A percentile compares a stretch with the other conserved stretches of the same genome.
Conservation (phyloP, 805 yeast genomes). For the Kuraishia floccosa region DNA sequence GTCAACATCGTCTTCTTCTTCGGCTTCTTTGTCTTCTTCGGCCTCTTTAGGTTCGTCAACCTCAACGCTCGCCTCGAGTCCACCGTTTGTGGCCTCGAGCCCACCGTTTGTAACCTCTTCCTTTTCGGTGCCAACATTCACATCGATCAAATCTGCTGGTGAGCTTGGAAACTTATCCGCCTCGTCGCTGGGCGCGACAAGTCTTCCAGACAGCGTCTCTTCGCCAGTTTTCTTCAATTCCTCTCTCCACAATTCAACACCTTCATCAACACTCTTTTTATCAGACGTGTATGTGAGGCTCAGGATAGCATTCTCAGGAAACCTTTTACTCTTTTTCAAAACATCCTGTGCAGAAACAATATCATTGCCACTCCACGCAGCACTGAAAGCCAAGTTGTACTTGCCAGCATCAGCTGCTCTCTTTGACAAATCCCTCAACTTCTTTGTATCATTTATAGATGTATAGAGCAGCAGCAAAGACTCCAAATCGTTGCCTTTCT, state of each 20-base stretch:
- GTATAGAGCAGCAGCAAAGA: conserved; percentile 76
- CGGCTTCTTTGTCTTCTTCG: conserved; percentile 4
- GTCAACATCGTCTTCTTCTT: conserved; percentile 9
- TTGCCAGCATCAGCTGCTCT: conserved; percentile 65
- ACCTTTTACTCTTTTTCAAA: conserved; percentile 55
- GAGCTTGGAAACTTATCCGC: conserved; percentile 20
- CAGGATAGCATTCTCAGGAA: conserved; percentile 78
- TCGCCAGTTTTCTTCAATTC: conserved; percentile 40
- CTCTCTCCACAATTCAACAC: conserved; percentile 60
- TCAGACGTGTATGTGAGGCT: conserved; percentile 58
- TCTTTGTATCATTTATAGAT: conserved; percentile 59
- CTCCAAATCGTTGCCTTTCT: conserved; percentile 70
- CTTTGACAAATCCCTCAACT: conserved; percentile 51
- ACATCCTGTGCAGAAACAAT: conserved; percentile 50
- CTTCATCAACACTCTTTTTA: conserved; percentile 24
- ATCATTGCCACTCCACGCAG: conserved; percentile 82
- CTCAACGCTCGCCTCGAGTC: conserved; percentile 10
- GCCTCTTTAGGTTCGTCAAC: conserved; percentile 8
- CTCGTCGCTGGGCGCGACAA: conserved; percentile 30
- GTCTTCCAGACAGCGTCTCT: conserved; percentile 47
- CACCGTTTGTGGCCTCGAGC: conserved; percentile 7
- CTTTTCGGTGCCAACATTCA: conserved; percentile 19
- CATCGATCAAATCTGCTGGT: conserved; percentile 25
- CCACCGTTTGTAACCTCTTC: conserved; percentile 14
- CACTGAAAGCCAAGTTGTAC: conserved; percentile 84